phyloP scores from a whole-genome alignment of 192 early-diverging fungal genomes.

The Geosiphon pyriformis region DNA sequence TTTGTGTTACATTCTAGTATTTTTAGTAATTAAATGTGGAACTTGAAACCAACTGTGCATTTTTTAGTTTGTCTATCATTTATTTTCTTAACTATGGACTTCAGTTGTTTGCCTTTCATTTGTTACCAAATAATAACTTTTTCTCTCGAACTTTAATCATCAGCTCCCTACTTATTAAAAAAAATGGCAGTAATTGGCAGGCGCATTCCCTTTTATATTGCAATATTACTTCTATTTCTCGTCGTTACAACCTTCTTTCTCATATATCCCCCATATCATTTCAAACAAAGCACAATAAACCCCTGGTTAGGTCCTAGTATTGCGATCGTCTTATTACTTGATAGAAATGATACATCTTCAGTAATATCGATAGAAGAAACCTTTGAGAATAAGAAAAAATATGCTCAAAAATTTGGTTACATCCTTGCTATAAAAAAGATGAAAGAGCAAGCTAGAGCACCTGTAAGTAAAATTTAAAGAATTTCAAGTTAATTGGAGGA shows the following conservation, averaged over 20 bases:
- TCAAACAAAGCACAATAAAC: neutral
- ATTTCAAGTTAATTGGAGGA: neutral
- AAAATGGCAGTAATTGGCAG: neutral
- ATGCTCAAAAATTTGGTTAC: neutral
- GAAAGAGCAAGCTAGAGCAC: neutral
- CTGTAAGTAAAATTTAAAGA: neutral
- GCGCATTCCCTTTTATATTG: neutral
- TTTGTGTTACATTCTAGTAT: no score
- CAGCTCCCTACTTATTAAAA: no score
- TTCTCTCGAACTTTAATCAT: no score
- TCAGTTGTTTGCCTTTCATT: no score
- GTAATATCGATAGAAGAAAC: neutral
- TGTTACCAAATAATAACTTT: no score
- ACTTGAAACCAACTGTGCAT: no score
- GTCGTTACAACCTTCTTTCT: neutral
- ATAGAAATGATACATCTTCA: neutral
- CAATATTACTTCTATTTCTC: neutral
- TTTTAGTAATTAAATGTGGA: no score
- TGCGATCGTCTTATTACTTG: neutral
- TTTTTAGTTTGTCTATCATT: no score
- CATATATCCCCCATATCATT: neutral
- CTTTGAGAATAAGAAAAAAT: neutral
- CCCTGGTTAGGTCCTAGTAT: neutral
- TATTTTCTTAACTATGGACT: no score
- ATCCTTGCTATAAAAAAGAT: neutral